Evolutionary conservation across 2,329 filamentous ascomycete species (phyloP), one percentile per base, ranked within the genome.

Genomic region (Nemania sp.): DNA sequence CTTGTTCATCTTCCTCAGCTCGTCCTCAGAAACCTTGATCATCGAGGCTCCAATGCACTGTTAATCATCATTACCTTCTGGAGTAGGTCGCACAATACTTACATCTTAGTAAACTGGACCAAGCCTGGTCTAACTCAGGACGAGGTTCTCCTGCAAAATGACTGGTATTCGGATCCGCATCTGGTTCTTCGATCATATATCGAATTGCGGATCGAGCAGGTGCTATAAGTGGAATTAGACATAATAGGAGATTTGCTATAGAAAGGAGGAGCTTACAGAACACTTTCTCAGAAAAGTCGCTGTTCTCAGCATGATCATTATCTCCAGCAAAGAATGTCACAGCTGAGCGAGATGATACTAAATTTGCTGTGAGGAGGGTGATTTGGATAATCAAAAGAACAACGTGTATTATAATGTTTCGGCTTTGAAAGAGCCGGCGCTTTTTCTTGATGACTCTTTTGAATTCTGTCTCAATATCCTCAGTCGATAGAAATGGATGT

Each of bases 1-100:
- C 31, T 52, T 52, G 31, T 52, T 52, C 49, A 52, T 52, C 17
- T 8, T 40, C 9, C 12, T 36, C 24, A 52, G 2, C 34, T 52
- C 49, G 2, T 52, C 49, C n/a, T 47, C 24, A 2, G 49, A 39
- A 1, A 52, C 24, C 12, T 7, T 33, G 15, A 52, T 1, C 17
- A 52, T 40, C 8, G 49, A 15, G 33, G 49, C 49, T 52, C 37
- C 8, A 19, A 23, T 24, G 3, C 15, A 28, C 28, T 33, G 30
- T 33, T 33, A 33, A n/a, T 4, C 20, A 8, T 22, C 6, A 17
- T 34, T 5, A 33, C 14, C 14, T 12, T 6, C 2, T 3, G 15
- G 5, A 2, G 15, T 3, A 5, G 4, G 5, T 15, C 20, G 17
- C 5, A 33, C n/a, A 17, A 17, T 12, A 52, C 41, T 47, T 34